Evolutionary conservation across 306 rosid species (phyloP).

Genomic region (Gillenia trifoliata): DNA sequence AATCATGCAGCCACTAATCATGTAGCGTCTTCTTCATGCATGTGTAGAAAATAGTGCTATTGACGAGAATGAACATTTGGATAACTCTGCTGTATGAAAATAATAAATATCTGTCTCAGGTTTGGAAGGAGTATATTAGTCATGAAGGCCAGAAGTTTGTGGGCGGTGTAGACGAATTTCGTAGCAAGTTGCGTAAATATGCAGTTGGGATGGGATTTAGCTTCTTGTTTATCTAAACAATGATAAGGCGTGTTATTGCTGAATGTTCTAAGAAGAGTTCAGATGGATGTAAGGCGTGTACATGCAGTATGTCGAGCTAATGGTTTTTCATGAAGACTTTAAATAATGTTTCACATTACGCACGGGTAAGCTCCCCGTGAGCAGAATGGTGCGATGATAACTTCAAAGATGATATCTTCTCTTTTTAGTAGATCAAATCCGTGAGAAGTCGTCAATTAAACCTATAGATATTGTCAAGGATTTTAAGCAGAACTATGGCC

Average conservation of each 20-base stretch:
- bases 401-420: background rate
- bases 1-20: too few species aligned
- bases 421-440: background rate
- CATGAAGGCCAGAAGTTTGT: background rate
- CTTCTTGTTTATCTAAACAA: background rate
- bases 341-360: background rate
- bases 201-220: background rate
- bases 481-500: background rate
- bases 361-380: background rate
- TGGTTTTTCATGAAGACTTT: background rate
- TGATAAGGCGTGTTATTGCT: background rate
- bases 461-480: background rate
- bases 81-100: background rate
- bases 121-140: background rate
- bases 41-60: background rate
- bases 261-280: background rate
- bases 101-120: background rate
- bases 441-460: background rate
- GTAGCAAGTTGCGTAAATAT: background rate
- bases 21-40: background rate
- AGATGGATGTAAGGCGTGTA: background rate
- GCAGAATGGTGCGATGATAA: background rate
- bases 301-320: background rate
- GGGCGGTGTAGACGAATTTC: background rate
- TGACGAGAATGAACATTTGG: background rate